Evolutionary conservation across 2,329 filamentous ascomycete genomes (phyloP).

Genomic region (Biscogniauxia sp.): DNA sequence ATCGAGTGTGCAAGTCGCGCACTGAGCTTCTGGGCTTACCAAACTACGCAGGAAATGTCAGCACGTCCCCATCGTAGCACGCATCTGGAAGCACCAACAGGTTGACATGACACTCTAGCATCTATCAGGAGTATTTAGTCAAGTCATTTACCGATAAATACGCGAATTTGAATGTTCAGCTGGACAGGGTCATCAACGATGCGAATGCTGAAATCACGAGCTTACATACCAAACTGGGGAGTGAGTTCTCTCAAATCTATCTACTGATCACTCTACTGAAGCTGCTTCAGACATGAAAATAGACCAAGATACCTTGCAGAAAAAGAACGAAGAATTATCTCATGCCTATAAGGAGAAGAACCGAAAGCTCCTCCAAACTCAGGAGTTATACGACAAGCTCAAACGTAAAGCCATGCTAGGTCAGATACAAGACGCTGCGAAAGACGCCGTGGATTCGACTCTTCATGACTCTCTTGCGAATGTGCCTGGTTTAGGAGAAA

Average conservation of each 20-base stretch:
- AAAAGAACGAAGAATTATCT: conserved; percentile 70
- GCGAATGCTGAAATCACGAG: conserved; percentile 70
- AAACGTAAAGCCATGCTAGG: conserved; percentile 54
- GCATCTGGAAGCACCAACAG: too few relatives aligned
- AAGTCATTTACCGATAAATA: conserved; percentile 74
- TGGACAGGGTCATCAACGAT: conserved; percentile 72
- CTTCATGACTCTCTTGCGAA: conserved; percentile 31
- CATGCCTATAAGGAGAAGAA: conserved; percentile 68
- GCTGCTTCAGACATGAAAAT: conserved; percentile 47
- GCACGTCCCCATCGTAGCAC: conserved; percentile 20
- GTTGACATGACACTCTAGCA: conserved; percentile 42
- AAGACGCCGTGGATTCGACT: conserved; percentile 45
- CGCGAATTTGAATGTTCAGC: conserved; percentile 57
- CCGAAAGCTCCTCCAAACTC: conserved; percentile 65
- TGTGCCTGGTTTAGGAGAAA: conserved; percentile 9
- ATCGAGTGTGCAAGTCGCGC: conserved; percentile 84
- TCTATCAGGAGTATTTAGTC: conserved; percentile 74
- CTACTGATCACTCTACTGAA: conserved; percentile 12
- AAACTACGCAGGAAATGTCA: conserved; percentile 79
- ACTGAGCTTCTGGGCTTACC: conserved; percentile 82
- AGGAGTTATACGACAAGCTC: conserved; percentile 62
- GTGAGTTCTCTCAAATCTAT: conserved; percentile 40
- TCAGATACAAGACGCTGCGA: conserved; percentile 54
- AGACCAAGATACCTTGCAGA: conserved; percentile 61
- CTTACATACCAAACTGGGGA: conserved; percentile 62